Conservation (phyloP, 306 rosid species). For the Castanopsis chinensis region DNA sequence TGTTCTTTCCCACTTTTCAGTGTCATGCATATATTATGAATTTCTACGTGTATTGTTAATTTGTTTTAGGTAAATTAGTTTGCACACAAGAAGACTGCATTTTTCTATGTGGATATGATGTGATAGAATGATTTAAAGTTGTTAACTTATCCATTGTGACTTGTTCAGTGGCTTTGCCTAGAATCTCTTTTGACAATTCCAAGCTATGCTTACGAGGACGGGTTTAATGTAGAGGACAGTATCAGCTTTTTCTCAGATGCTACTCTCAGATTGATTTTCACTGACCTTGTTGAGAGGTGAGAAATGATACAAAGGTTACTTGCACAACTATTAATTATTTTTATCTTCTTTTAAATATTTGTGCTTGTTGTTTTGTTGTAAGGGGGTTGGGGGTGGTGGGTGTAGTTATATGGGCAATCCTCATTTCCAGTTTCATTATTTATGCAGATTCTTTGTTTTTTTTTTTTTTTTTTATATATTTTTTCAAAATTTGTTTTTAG, state of each 20-base stretch:
- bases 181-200: conserved; percentile 82
- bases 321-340: background rate
- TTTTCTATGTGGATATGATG: conserved; percentile 5
- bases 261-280: conserved; percentile 62
- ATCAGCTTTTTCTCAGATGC: conserved; percentile 45
- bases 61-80: background rate
- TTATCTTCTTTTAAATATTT: background rate
- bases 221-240: conserved; percentile 41
- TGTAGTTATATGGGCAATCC: background rate
- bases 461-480: background rate
- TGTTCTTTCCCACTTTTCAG: background rate
- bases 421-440: background rate
- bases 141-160: conserved; percentile 25
- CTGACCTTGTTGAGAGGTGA: conserved; percentile 86
- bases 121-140: conserved; percentile 8
- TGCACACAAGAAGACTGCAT: background rate
- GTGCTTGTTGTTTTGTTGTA: background rate
- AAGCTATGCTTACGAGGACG: conserved; percentile 45
- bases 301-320: conserved; percentile 14
- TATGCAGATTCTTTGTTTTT: background rate
- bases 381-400: background rate
- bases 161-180: conserved; percentile 83
- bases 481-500: background rate
- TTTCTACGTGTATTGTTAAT: background rate
- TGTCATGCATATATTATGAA: background rate